These are phyloP conservation scores for Boletus sp. DNA, from an alignment of 768 basidiomycete species.

Conservation along the genomic window DNA sequence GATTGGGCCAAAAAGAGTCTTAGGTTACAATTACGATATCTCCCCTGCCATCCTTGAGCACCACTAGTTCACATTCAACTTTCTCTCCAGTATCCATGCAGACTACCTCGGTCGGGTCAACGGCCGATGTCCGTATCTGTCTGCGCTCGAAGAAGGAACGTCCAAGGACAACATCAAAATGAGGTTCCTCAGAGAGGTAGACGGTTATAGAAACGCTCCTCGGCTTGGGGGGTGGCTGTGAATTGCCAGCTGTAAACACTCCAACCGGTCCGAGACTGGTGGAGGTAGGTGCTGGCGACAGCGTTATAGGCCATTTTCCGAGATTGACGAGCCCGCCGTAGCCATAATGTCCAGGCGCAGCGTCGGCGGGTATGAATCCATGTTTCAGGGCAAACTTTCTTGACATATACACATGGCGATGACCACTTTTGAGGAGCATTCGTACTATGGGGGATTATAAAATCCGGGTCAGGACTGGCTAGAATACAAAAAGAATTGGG, in stretches of 20 bases:
- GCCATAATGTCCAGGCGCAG: slow-evolving; percentile 89
- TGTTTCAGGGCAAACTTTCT: slow-evolving; percentile 86
- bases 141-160: slow-evolving; percentile 80
- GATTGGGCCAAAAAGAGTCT: neutral
- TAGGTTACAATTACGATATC: slow-evolving; percentile 84
- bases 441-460: slow-evolving; percentile 48
- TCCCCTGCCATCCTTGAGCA: slow-evolving; percentile 87
- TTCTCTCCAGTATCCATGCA: slow-evolving; percentile 92
- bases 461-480: neutral
- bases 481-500: slow-evolving; percentile 15
- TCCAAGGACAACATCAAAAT: slow-evolving; percentile 94
- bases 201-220: slow-evolving; percentile 56
- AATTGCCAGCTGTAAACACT: neutral
- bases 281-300: slow-evolving; percentile 33
- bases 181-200: slow-evolving; percentile 89
- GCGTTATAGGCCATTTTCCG: slow-evolving; percentile 83
- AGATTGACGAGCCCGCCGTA: slow-evolving; percentile 86
- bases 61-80: slow-evolving; percentile 87
- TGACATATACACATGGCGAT: slow-evolving; percentile 93
- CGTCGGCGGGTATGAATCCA: slow-evolving; percentile 83
- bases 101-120: slow-evolving; percentile 86
- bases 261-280: neutral
- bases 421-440: slow-evolving; percentile 91
- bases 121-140: slow-evolving; percentile 74
- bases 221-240: slow-evolving; percentile 19